Base-by-base conservation (phyloP, 257 asterid genomes). In the Parsonsia alboflavescens region DNA sequence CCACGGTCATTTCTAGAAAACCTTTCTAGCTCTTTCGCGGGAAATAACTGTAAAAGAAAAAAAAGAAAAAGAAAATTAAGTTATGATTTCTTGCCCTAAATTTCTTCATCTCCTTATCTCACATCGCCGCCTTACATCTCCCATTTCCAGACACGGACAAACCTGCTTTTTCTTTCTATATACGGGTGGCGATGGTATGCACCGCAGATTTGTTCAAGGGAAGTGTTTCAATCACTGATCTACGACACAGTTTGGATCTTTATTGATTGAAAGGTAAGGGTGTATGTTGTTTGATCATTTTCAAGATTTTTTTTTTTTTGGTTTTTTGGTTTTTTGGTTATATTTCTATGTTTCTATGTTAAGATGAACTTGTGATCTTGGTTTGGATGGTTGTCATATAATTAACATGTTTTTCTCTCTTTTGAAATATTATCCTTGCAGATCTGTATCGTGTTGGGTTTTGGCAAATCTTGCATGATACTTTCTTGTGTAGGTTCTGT, bases 391-490 rank as follows among this genome's bases (percentile, higher is more conserved):
- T 72, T 76, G 0, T 7, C 44, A 61, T 12, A 17, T 69, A 16
- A 39, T 16, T 75, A 59, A 61, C 72, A 42, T 75, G 48, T 24
- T 16, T 42, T 19, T 65, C 0, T 22, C 48, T 67, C 73, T 11
- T 71, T 75, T 74, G 54, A 30, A 52, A 28, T 74, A 12, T 69
- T 73, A 5, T 69, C 73, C 17, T 61, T 85, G 88, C 81, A 87
- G 95, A 79, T 84, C 83, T 84, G 74, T n/a, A 54, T 50, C 77
- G 13, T 54, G 28, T 10, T 24, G 39, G 80, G 76, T 50, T 74
- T 67, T 64, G 28, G 52, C 65, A 61, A 63, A 17, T 65, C 42
- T 70, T 61, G 58, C 36, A 52, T 44, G 39, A 57, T 58, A 49
- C 39, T 45, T 76, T 65, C 39, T 68, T 30, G 70, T 58, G 70